Evolutionary conservation across 1,284 basidiomycete species (phyloP).

Genomic region (Somion occarium): DNA sequence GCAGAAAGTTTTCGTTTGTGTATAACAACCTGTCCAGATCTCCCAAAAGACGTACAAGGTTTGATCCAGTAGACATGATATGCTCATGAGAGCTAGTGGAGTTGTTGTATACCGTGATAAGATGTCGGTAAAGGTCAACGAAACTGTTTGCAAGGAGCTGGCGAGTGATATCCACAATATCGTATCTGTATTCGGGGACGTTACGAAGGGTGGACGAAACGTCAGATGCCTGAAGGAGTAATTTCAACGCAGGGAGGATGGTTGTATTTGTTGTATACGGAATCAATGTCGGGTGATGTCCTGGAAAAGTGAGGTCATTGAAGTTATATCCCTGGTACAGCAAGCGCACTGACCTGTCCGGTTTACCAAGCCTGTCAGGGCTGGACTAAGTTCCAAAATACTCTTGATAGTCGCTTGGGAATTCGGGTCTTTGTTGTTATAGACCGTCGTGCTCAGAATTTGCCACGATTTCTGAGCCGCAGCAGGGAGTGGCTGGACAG

Average conservation of each 20-base stretch:
- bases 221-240: constrained; percentile 27
- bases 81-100: constrained; percentile 15
- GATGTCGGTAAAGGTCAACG: constrained; percentile 28
- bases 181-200: constrained; percentile 34
- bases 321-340: not conserved
- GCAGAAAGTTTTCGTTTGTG: constrained; percentile 32
- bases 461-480: constrained; percentile 33
- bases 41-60: constrained; percentile 28
- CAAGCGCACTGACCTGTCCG: constrained; percentile 16
- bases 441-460: constrained; percentile 34
- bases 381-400: constrained; percentile 33
- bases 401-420: constrained; percentile 37
- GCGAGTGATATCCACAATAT: constrained; percentile 38
- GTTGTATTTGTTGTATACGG: constrained; percentile 36
- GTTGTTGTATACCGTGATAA: constrained; percentile 28
- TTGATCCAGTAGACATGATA: constrained; percentile 21
- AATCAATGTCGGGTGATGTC: constrained; percentile 31
- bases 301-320: constrained; percentile 7
- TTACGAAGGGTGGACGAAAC: constrained; percentile 17
- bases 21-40: constrained; percentile 34
- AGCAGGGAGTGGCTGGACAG: constrained; percentile 21
- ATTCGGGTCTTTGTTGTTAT: constrained; percentile 31
- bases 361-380: constrained; percentile 30
- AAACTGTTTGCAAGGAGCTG: constrained; percentile 39
- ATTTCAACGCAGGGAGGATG: constrained; percentile 32